Base-by-base conservation (phyloP, 495 filamentous ascomycete genomes). In the Penicillium antarcticum region DNA sequence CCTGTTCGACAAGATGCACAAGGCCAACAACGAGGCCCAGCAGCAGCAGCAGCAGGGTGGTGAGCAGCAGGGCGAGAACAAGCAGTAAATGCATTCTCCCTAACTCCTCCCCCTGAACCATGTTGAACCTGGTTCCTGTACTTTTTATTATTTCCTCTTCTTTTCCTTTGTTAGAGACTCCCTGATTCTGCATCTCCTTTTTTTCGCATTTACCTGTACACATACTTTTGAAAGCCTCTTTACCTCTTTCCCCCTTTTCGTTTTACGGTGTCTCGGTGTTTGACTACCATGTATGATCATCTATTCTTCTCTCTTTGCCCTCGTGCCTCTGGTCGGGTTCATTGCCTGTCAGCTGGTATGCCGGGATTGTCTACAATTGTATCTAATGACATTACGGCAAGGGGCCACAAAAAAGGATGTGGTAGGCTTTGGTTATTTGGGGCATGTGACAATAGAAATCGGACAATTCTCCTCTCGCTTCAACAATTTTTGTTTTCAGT, bases 1-100 rank as follows among this genome's bases (percentile, higher is more conserved):
- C 71, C 84, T 97, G 58, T 98, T 98, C 74, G 94, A 97, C 80
- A 96, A 98, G 87, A 96, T 98, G 90, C 94, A 98, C 85, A 95
- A 95, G 81, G 91, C 95, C 42, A 83, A 89, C 56, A 62, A 71
- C 57, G 89, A 92, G 79, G 80, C 88, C 71, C 81, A 70, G 73
- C 82, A 45, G 32, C 46, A 71, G 67, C 75, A 75, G 68, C 62
- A 70, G 51, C 72, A 75, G 61, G 66, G 63, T 48, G 69, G 72
- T 57, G 86, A 92, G 74, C 62, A 65, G 59, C 63, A 73, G 71
- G 85, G 87, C 54, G 91, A 97, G 83, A 95, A 91, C 78, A 94
- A 95, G 81, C 75, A 80, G 52, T 88, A 83, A 85, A 65, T 61
- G 51, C 46, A 44, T 45, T 57, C 11, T 48, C 37, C 33, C 17